Percentiles rank a stretch among this genome's conserved stretches.
These are phyloP conservation scores for Alloteropsis semialata DNA, from an alignment of 176 grass and related monocot genomes.

Conservation along the genomic window DNA sequence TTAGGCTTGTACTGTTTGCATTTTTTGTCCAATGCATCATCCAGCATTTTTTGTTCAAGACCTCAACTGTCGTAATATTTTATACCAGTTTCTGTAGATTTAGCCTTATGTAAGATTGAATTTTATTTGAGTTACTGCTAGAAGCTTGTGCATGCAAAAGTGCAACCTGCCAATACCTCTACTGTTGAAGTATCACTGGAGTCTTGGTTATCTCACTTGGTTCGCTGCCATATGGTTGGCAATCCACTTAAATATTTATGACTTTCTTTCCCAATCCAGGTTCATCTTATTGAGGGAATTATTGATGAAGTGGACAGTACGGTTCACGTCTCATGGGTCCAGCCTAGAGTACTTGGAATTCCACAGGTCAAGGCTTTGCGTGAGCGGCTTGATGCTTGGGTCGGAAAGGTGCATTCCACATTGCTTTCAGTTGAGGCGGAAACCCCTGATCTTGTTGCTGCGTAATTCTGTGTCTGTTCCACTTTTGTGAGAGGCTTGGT, in stretches of 20 bases:
- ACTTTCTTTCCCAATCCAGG: conserved; percentile 38
- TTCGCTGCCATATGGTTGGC: neutral
- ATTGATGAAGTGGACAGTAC: conserved; percentile 91
- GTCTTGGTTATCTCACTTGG: neutral
- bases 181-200: neutral
- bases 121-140: neutral
- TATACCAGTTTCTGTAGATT: neutral
- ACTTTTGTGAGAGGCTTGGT: conserved; percentile 15
- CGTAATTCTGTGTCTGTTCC: conserved; percentile 17
- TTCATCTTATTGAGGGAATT: conserved; percentile 97
- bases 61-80: neutral
- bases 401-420: conserved; percentile 74
- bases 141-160: neutral
- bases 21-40: neutral
- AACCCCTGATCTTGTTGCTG: conserved; percentile 82
- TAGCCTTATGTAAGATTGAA: neutral
- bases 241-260: neutral
- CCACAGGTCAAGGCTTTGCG: conserved; percentile 75
- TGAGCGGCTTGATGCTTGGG: conserved; percentile 73
- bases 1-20: neutral
- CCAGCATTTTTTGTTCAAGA: neutral
- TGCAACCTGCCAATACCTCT: neutral
- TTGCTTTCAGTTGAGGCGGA: conserved; percentile 86
- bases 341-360: conserved; percentile 86
- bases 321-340: conserved; percentile 83